Base-by-base conservation (phyloP, 192 early-diverging fungal genomes). In the Linnemannia exigua region DNA sequence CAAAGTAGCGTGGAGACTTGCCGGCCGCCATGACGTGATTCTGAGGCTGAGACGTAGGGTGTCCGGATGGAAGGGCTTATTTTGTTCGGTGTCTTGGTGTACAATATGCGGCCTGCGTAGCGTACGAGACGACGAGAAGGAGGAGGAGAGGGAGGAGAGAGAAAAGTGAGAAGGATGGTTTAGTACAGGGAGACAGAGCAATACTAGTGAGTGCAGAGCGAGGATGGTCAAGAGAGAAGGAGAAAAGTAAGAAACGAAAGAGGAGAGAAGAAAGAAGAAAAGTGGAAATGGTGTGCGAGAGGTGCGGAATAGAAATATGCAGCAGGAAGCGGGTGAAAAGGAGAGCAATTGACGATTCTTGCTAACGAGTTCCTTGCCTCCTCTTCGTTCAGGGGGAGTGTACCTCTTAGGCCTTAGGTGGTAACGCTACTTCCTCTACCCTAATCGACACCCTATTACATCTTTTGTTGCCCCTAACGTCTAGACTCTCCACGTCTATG, bases 1-100 rank as follows among this genome's bases (percentile, higher is more conserved):
- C 11, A 16, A 31, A 9, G 25, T 19, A 37, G 4, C 28, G 31
- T 19, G 1, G 9, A 54, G 20, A 36, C 61, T 51, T 51, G 35
- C 75, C 75, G 51, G 75, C 38, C 14, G 75, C 72, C 72, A 74
- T 74, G 72, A 36, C 15, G 68, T 12, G 7, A 33, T 44, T 70
- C 7, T 25, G 20, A 12, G 68, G 17, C 37, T n/a, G 19, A 70
- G 8, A 70, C 17, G 37, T 8, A 70, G 5, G 68, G 22, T 36
- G 36, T 35, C 20, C 33, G 2, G 37, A 70, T 17, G 5, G 20
- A 15, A 41, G 22, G 11, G 68, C 12, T 63, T 33, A 28, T n/a
- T 25, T 31, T 0, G 28, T 15, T 14, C 12, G 28, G 58, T 31
- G 11, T 15, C 1, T 31, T 63, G 28, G 58, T 63, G 31, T 63